Evolutionary conservation across 1,284 basidiomycete genomes (phyloP).

Genomic region (Sporisorium iseilematis-ciliati): DNA sequence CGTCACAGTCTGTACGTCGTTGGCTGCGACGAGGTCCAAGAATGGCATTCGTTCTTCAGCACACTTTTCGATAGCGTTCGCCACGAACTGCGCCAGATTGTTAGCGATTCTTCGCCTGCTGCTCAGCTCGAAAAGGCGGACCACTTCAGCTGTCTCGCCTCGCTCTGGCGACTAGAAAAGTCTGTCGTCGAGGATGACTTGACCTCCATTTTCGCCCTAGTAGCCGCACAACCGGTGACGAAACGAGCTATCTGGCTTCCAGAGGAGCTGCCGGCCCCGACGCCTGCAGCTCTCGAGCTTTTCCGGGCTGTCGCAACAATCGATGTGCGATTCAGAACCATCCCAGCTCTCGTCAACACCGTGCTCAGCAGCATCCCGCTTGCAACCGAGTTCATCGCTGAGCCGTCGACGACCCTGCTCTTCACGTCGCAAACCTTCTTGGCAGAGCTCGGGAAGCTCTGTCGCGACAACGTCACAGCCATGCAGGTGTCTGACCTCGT

Average conservation of each 20-base stretch:
- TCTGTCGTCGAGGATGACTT: slow-evolving; percentile 32
- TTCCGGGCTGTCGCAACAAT: slow-evolving; percentile 27
- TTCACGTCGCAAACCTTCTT: slow-evolving; percentile 42
- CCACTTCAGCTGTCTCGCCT: slow-evolving; percentile 29
- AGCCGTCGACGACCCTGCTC: slow-evolving; percentile 2
- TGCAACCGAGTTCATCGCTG: slow-evolving; percentile 7
- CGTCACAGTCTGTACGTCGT: slow-evolving; percentile 27
- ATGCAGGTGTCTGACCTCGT: slow-evolving; percentile 43
- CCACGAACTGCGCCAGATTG: slow-evolving; percentile 13
- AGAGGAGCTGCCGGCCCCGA: slow-evolving; percentile 19
- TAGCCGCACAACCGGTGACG: slow-evolving; percentile 20
- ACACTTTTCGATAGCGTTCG: slow-evolving; percentile 18
- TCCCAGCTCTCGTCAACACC: slow-evolving; percentile 30
- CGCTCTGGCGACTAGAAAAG: slow-evolving; percentile 50
- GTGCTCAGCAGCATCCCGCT: slow-evolving; percentile 21
- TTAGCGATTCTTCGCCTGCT: background rate
- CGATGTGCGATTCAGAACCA: slow-evolving; percentile 30
- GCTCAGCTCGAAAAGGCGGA: slow-evolving; percentile 15
- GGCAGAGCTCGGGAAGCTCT: slow-evolving; percentile 34
- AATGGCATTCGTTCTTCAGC: slow-evolving; percentile 46
- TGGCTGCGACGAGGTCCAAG: slow-evolving; percentile 33
- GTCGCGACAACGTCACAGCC: slow-evolving; percentile 35
- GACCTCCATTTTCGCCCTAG: slow-evolving; percentile 26
- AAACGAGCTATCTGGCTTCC: slow-evolving; percentile 20
- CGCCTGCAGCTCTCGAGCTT: slow-evolving; percentile 33